Conservation (phyloP, 2,329 filamentous ascomycete genomes). For the Cordyceps javanica region DNA sequence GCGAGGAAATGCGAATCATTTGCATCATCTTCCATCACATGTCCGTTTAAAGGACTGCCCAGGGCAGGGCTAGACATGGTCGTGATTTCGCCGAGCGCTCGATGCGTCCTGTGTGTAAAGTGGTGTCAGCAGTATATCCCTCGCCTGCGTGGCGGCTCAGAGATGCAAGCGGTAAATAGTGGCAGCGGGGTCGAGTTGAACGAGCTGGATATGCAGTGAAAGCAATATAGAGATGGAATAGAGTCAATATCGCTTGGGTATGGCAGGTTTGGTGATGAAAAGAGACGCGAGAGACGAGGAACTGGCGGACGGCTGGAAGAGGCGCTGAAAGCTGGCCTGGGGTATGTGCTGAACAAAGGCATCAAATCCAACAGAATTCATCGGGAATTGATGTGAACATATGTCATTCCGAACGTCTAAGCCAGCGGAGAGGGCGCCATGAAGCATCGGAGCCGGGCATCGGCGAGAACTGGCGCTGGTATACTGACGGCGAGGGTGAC, state of each 20-base stretch:
- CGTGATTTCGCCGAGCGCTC: slow-evolving; percentile 56
- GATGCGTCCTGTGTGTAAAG: slow-evolving; percentile 29
- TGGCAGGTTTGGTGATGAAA: background rate
- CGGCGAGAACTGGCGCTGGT: slow-evolving; percentile 19
- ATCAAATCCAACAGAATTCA: slow-evolving; percentile 2
- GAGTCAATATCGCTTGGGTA: background rate
- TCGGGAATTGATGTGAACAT: slow-evolving; percentile 2
- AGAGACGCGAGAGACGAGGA: background rate
- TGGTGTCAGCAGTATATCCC: slow-evolving; percentile 29
- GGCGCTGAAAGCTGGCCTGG: background rate
- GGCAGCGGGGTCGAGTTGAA: background rate
- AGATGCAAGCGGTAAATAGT: background rate
- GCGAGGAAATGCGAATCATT: slow-evolving; percentile 32
- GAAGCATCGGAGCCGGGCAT: background rate
- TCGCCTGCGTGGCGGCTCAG: background rate
- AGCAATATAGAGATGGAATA: slow-evolving; percentile 4
- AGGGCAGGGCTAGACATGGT: slow-evolving; percentile 59
- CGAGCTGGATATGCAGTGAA: background rate
- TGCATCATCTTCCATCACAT: slow-evolving; percentile 50
- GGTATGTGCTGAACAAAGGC: background rate
- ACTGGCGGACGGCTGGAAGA: background rate
- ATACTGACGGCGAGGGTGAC: slow-evolving; percentile 20
- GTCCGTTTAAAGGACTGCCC: slow-evolving; percentile 60
- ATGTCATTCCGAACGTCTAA: background rate
- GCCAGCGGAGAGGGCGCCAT: background rate